Evolutionary conservation across 495 filamentous ascomycete genomes (phyloP).

Genomic region (Cercophora newfieldiana): DNA sequence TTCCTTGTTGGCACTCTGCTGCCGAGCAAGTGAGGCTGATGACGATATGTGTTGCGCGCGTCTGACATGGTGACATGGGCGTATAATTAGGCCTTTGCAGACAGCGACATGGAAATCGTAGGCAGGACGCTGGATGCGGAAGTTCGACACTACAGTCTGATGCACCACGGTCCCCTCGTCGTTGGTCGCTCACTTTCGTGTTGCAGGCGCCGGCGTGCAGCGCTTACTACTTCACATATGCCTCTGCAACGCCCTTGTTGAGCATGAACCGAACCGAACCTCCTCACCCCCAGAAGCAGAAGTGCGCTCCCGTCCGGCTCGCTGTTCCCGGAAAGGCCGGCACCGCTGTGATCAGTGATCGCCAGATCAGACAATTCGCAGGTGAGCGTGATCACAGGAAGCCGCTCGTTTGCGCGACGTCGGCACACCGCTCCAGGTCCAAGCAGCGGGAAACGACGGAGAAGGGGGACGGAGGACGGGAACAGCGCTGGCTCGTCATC

Average conservation of each 20-base stretch:
- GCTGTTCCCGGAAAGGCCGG: constrained; percentile 2
- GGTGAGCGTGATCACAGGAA: not conserved
- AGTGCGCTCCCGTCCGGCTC: not conserved
- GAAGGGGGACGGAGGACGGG: not conserved
- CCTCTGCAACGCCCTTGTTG: not conserved
- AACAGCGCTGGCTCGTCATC: constrained; percentile 5
- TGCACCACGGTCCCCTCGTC: not conserved
- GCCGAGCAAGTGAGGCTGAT: constrained; percentile 26
- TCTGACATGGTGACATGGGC: constrained; percentile 19
- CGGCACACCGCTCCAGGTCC: constrained; percentile 15
- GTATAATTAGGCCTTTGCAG: constrained; percentile 25
- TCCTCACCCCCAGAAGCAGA: not conserved
- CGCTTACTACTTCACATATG: constrained; percentile 4
- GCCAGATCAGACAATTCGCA: not conserved
- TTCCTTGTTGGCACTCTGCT: not conserved
- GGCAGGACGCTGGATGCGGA: constrained; percentile 25
- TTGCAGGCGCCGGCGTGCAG: constrained; percentile 12
- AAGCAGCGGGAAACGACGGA: not conserved
- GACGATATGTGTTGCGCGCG: constrained; percentile 17
- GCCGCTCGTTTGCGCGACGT: not conserved
- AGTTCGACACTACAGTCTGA: constrained; percentile 12
- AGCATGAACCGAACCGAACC: constrained; percentile 6
- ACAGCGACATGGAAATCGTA: not conserved
- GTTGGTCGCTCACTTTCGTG: constrained; percentile 1
- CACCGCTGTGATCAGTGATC: not conserved